Conservation (phyloP, 2,329 filamentous ascomycete genomes). For the Fusarium sp. region DNA sequence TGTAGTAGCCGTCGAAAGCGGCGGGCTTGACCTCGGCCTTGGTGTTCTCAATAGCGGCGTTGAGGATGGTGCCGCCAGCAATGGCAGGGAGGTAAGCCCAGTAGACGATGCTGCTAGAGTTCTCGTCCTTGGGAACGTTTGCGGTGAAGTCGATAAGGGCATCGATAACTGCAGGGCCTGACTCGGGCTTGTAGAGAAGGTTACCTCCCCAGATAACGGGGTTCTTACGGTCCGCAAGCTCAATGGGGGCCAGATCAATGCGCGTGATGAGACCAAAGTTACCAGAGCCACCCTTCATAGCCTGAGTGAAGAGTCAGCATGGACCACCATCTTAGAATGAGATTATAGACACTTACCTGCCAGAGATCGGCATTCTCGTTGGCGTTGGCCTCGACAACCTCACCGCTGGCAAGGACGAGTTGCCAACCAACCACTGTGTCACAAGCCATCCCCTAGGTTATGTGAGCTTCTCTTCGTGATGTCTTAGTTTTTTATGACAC, state of each 20-base stretch:
- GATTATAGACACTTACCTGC: slow-evolving; percentile 38
- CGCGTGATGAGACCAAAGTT: slow-evolving; percentile 62
- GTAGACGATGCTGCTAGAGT: slow-evolving; percentile 54
- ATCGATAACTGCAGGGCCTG: slow-evolving; percentile 47
- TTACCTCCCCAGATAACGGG: slow-evolving; percentile 54
- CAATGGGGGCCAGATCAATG: slow-evolving; percentile 53
- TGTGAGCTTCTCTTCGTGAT: not conserved
- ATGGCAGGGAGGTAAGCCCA: slow-evolving; percentile 53
- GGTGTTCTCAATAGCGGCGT: slow-evolving; percentile 54
- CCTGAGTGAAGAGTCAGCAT: slow-evolving; percentile 40
- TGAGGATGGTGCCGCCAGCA: slow-evolving; percentile 51
- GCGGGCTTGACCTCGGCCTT: slow-evolving; percentile 46
- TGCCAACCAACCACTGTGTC: slow-evolving; percentile 61
- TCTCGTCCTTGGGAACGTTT: slow-evolving; percentile 52
- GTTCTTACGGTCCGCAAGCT: slow-evolving; percentile 45
- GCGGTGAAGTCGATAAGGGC: slow-evolving; percentile 54
- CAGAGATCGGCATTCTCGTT: slow-evolving; percentile 60
- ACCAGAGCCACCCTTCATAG: slow-evolving; percentile 63
- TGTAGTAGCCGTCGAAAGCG: slow-evolving; percentile 53
- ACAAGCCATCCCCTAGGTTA: slow-evolving; percentile 51
- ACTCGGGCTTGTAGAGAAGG: slow-evolving; percentile 46
- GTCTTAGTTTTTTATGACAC: not conserved
- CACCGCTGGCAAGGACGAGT: slow-evolving; percentile 61
- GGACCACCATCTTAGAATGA: too few species aligned
- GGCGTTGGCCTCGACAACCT: slow-evolving; percentile 60